Conservation (phyloP, 2,329 filamentous ascomycete species). For the Cladorrhinum sp. region DNA sequence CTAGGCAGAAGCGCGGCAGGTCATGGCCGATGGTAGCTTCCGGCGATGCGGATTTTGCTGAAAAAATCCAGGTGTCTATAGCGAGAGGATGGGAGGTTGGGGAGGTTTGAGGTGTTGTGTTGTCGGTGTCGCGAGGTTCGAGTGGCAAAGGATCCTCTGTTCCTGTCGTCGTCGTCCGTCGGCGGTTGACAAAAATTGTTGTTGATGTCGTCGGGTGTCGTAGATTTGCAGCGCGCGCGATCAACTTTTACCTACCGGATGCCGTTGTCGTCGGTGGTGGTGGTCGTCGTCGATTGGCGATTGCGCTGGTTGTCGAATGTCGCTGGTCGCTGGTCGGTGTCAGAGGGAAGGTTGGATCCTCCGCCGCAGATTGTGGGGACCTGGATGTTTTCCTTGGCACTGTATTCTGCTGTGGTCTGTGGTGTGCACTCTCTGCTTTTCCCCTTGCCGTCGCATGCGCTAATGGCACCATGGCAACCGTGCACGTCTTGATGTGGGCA, state of each 20-base stretch:
- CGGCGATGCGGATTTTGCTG: slow-evolving; percentile 12
- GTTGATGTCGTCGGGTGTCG: background rate
- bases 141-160: background rate
- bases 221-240: slow-evolving; percentile 16
- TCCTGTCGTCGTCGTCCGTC: slow-evolving; percentile 7
- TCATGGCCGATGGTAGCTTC: slow-evolving; percentile 5
- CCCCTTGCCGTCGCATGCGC: slow-evolving; percentile 24
- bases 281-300: slow-evolving; percentile 12
- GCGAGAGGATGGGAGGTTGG: background rate
- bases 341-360: slow-evolving; percentile 17
- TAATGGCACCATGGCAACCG: slow-evolving; percentile 29
- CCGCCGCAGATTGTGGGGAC: slow-evolving; percentile 10
- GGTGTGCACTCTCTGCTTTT: slow-evolving; percentile 16
- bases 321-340: slow-evolving; percentile 7
- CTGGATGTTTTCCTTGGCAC: slow-evolving; percentile 29
- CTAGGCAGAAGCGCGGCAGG: background rate
- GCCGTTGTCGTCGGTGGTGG: slow-evolving; percentile 20
- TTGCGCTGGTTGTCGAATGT: slow-evolving; percentile 10
- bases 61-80: too few relatives aligned
- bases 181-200: slow-evolving; percentile 2
- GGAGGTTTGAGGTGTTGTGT: background rate
- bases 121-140: background rate
- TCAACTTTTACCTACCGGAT: slow-evolving; percentile 19
- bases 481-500: slow-evolving; percentile 20
- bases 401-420: slow-evolving; percentile 16